Conservation (phyloP, 2,329 filamentous ascomycete species). For the Epichloe amarillans region DNA sequence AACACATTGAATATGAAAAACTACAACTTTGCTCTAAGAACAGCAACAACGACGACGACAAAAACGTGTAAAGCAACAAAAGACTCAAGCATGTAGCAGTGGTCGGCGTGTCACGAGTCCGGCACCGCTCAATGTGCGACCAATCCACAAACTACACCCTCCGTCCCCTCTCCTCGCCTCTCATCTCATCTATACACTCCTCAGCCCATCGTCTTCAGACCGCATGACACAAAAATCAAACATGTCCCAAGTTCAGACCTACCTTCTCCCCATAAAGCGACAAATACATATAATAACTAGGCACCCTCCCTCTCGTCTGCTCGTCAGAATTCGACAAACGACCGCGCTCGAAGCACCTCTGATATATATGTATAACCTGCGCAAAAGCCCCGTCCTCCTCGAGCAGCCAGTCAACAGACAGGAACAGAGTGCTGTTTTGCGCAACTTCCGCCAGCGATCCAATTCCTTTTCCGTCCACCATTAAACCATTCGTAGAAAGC, state of each 20-base stretch:
- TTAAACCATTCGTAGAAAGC: not conserved
- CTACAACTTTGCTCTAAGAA: conserved; percentile 17
- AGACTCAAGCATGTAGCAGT: conserved; percentile 35
- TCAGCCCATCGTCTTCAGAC: conserved; percentile 19
- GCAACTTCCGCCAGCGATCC: not conserved
- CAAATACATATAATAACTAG: conserved; percentile 21
- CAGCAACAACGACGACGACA: conserved; percentile 21
- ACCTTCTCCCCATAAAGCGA: conserved; percentile 15
- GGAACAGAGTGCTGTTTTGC: not conserved
- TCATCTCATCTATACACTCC: conserved; percentile 10
- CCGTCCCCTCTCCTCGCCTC: conserved; percentile 10
- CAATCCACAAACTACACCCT: conserved; percentile 9
- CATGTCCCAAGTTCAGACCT: conserved; percentile 19
- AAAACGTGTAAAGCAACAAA: conserved; percentile 23
- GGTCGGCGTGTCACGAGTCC: conserved; percentile 25
- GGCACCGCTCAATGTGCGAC: conserved; percentile 10
- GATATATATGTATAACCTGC: not conserved
- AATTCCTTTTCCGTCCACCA: not conserved
- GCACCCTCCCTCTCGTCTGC: conserved; percentile 4
- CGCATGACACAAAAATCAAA: conserved; percentile 12
- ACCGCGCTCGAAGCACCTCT: not conserved
- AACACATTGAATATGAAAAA: not conserved
- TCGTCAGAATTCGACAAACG: conserved; percentile 1
- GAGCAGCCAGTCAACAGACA: conserved; percentile 6
- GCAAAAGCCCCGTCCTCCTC: not conserved